These are phyloP conservation scores for Apiospora hydei DNA, from an alignment of 2,329 filamentous ascomycete genomes.

Conservation along the genomic window DNA sequence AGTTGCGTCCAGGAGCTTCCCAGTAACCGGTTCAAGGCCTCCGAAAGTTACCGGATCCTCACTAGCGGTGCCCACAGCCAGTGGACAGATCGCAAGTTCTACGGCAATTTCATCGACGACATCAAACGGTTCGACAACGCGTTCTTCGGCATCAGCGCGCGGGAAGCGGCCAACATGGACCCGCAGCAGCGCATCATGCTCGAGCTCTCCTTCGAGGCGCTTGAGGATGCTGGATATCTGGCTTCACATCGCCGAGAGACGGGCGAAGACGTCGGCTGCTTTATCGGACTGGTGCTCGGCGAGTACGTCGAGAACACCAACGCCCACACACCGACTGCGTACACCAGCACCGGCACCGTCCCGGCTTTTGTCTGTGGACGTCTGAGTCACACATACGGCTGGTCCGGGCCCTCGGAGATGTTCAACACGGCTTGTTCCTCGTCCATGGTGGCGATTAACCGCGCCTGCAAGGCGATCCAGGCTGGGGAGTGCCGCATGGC, in stretches of 20 bases:
- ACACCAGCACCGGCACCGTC: conserved; percentile 43
- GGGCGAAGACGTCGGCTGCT: conserved; percentile 36
- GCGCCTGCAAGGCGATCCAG: conserved; percentile 41
- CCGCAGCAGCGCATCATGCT: conserved; percentile 40
- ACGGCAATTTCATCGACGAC: conserved; percentile 34
- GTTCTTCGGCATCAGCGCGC: conserved; percentile 39
- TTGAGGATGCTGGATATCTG: conserved; percentile 32
- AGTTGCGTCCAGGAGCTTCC: not conserved
- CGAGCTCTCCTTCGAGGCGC: conserved; percentile 31
- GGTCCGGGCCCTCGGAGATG: conserved; percentile 43
- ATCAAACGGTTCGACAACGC: conserved; percentile 37
- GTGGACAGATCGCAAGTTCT: conserved; percentile 25
- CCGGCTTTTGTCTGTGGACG: conserved; percentile 42
- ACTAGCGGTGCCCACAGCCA: not conserved
- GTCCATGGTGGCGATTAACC: conserved; percentile 44
- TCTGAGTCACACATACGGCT: conserved; percentile 46
- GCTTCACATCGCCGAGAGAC: conserved; percentile 25
- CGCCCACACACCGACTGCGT: conserved; percentile 40
- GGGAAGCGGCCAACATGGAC: conserved; percentile 39
- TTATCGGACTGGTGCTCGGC: conserved; percentile 34
- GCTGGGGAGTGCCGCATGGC: conserved; percentile 43
- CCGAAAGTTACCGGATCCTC: not conserved
- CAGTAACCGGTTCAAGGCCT: not conserved
- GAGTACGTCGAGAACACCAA: conserved; percentile 38
- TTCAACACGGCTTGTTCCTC: conserved; percentile 49